phyloP scores from a whole-genome alignment of 805 yeast genomes.

The Nakazawaea ambrosiae region DNA sequence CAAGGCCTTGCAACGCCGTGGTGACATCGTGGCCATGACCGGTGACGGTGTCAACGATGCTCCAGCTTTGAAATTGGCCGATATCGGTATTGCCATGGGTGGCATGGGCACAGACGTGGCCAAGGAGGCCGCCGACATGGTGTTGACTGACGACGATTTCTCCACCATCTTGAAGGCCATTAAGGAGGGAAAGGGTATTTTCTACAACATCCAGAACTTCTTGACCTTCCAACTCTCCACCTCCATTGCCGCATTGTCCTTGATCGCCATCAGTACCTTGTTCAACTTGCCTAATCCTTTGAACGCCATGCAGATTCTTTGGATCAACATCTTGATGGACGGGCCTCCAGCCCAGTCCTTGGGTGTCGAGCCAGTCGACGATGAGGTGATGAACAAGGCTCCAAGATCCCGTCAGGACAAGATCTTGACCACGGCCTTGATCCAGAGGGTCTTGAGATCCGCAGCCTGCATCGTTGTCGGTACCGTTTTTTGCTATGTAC shows the following conservation, averaged over 20 bases:
- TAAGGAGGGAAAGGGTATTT: conserved; percentile 96
- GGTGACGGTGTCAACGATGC: conserved; percentile 99
- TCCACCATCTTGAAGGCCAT: conserved; percentile 89
- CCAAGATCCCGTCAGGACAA: conserved; percentile 86
- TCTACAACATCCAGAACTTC: conserved; percentile 90
- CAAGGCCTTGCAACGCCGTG: conserved; percentile 80
- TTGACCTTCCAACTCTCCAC: conserved; percentile 94
- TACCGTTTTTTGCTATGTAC: conserved; percentile 77
- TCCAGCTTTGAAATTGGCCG: conserved; percentile 94
- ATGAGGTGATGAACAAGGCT: conserved; percentile 92
- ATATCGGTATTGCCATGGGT: conserved; percentile 93
- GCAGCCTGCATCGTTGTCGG: conserved; percentile 77
- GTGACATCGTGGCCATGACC: conserved; percentile 98
- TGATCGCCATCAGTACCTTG: conserved; percentile 81
- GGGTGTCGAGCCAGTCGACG: conserved; percentile 97
- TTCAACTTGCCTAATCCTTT: conserved; percentile 89
- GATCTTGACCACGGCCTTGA: conserved; percentile 64
- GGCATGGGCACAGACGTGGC: conserved; percentile 97
- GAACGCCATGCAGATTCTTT: conserved; percentile 96
- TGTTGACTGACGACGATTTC: conserved; percentile 93
- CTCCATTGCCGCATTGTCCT: conserved; percentile 86
- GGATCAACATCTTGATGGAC: conserved; percentile 97
- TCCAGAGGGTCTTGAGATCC: conserved; percentile 68
- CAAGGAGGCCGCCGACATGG: conserved; percentile 97
- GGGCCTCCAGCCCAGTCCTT: conserved; percentile 98